These are phyloP conservation scores for Erysimum pusillum DNA, from an alignment of 441 rosid genomes.

Conservation along the genomic window DNA sequence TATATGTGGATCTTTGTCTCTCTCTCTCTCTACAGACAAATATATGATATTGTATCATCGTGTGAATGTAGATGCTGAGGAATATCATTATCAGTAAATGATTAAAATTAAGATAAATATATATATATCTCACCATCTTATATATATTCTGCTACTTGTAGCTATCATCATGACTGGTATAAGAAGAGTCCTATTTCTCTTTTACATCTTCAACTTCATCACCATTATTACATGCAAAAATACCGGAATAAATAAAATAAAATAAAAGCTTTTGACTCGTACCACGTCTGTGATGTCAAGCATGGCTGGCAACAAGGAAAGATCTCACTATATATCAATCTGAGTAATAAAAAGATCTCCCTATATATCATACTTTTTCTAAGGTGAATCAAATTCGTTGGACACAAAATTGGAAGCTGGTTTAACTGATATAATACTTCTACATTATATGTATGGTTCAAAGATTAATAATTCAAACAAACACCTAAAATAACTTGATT, in stretches of 20 bases:
- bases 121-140: slow-evolving; percentile 24
- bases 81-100: slow-evolving; percentile 20
- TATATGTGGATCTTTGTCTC: slow-evolving; percentile 30
- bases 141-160: too few relatives aligned
- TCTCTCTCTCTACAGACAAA: slow-evolving; percentile 18
- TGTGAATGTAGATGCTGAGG: slow-evolving; percentile 8
- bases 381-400: background rate
- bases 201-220: too few relatives aligned
- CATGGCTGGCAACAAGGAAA: too few relatives aligned
- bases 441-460: background rate
- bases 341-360: too few relatives aligned
- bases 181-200: too few relatives aligned
- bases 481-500: background rate
- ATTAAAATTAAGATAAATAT: slow-evolving; percentile 28
- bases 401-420: background rate
- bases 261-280: too few relatives aligned
- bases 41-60: background rate
- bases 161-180: background rate
- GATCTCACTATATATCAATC: too few relatives aligned
- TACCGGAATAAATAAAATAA: too few relatives aligned
- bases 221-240: too few relatives aligned
- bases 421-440: background rate
- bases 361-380: too few relatives aligned
- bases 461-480: background rate
- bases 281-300: too few relatives aligned